These are phyloP conservation scores for Hemileccinum rubropunctum DNA, from an alignment of 768 basidiomycete species.

Conservation along the genomic window DNA sequence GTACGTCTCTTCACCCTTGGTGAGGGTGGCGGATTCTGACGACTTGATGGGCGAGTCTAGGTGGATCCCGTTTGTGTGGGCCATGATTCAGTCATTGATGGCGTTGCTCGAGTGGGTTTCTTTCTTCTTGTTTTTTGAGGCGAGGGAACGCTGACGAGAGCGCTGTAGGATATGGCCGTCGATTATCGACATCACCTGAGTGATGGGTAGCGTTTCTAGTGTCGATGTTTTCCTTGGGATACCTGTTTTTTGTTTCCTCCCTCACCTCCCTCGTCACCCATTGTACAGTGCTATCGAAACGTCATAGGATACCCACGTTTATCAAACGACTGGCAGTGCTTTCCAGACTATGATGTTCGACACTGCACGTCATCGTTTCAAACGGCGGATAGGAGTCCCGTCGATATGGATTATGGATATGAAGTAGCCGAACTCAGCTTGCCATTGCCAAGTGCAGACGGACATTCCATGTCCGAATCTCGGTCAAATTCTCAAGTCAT, in stretches of 20 bases:
- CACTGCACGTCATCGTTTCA: no score
- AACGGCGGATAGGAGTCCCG: background rate
- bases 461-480: no score
- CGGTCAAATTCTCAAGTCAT: no score
- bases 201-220: background rate
- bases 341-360: no score
- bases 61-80: slow-evolving; percentile 45
- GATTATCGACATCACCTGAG: slow-evolving; percentile 39
- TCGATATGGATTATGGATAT: no score
- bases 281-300: background rate
- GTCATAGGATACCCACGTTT: background rate
- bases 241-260: no score
- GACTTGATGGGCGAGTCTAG: slow-evolving; percentile 11
- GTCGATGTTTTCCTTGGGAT: background rate
- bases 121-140: background rate
- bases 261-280: no score
- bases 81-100: slow-evolving; percentile 39
- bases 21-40: no score
- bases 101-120: slow-evolving; percentile 37
- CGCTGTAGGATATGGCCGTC: slow-evolving; percentile 41
- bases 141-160: background rate
- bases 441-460: no score
- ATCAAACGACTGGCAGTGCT: background rate
- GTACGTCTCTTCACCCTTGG: slow-evolving; percentile 18
- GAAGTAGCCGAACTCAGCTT: no score